Evolutionary conservation across 1,139 yeast genomes (phyloP).

Genomic region (Zygoascus sp.): DNA sequence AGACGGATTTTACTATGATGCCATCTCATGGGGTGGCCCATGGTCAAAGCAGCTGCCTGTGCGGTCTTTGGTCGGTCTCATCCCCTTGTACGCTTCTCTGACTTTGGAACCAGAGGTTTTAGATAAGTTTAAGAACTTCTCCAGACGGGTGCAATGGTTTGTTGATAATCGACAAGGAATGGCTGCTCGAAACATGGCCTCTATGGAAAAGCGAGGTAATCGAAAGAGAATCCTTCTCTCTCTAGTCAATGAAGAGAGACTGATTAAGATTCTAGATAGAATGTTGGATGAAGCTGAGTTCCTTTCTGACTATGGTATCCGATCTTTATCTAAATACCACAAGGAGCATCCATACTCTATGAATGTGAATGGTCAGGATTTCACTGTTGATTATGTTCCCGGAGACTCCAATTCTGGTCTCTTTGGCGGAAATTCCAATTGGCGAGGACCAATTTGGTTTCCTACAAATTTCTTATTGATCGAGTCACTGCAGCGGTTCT

Average conservation of each 20-base stretch:
- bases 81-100: slow-evolving; percentile 86
- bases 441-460: slow-evolving; percentile 99
- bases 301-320: slow-evolving; percentile 78
- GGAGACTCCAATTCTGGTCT: slow-evolving; percentile 94
- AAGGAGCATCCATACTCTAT: slow-evolving; percentile 81
- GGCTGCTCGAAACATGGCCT: slow-evolving; percentile 85
- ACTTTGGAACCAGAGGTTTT: slow-evolving; percentile 85
- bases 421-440: slow-evolving; percentile 96
- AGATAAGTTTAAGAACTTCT: slow-evolving; percentile 76
- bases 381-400: slow-evolving; percentile 74
- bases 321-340: slow-evolving; percentile 86
- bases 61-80: slow-evolving; percentile 85
- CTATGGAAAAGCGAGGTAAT: slow-evolving; percentile 79
- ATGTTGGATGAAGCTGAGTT: slow-evolving; percentile 90
- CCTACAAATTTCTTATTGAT: slow-evolving; percentile 86
- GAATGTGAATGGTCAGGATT: slow-evolving; percentile 77
- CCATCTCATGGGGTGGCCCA: slow-evolving; percentile 79
- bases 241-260: slow-evolving; percentile 75
- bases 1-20: slow-evolving; percentile 88
- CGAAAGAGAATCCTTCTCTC: slow-evolving; percentile 82
- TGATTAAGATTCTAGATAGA: slow-evolving; percentile 68
- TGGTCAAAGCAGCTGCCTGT: slow-evolving; percentile 74
- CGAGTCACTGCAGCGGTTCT: slow-evolving; percentile 85
- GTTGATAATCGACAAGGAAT: slow-evolving; percentile 64
- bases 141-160: slow-evolving; percentile 84